phyloP scores from a whole-genome alignment of 495 filamentous ascomycete genomes.

The Cercophora sp. region DNA sequence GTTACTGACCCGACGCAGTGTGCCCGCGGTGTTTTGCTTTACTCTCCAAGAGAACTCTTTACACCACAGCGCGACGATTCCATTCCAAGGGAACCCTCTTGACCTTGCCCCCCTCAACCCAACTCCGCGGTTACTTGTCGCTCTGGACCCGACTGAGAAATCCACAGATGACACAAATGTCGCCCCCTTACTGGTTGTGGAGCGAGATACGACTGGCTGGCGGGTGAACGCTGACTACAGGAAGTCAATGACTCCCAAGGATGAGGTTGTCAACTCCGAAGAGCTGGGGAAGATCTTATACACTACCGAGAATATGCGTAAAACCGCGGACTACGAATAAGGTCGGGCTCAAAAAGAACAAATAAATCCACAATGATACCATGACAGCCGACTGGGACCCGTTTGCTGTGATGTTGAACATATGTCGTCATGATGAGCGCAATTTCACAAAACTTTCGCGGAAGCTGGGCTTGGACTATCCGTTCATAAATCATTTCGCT shows the following conservation, averaged over 20 bases:
- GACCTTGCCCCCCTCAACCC: slow-evolving; percentile 40
- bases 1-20: too few species aligned
- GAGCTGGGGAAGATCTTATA: slow-evolving; percentile 62
- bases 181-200: slow-evolving; percentile 19
- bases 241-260: slow-evolving; percentile 12
- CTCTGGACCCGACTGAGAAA: slow-evolving; percentile 50
- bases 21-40: slow-evolving; percentile 62
- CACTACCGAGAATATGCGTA: slow-evolving; percentile 67
- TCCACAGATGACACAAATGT: slow-evolving; percentile 16
- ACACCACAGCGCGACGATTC: slow-evolving; percentile 41
- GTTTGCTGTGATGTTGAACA: not conserved
- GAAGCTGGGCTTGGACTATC: not conserved
- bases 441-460: not conserved
- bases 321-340: slow-evolving; percentile 11
- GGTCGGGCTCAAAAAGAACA: too few species aligned
- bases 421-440: not conserved
- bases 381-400: too few species aligned
- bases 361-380: too few species aligned
- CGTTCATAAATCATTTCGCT: slow-evolving; percentile 17
- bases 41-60: slow-evolving; percentile 43
- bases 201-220: slow-evolving; percentile 6
- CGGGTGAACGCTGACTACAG: slow-evolving; percentile 2
- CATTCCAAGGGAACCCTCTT: slow-evolving; percentile 58
- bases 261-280: slow-evolving; percentile 32
- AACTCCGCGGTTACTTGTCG: slow-evolving; percentile 42